Conservation (phyloP, 345 rosid species). For the Populus alba region DNA sequence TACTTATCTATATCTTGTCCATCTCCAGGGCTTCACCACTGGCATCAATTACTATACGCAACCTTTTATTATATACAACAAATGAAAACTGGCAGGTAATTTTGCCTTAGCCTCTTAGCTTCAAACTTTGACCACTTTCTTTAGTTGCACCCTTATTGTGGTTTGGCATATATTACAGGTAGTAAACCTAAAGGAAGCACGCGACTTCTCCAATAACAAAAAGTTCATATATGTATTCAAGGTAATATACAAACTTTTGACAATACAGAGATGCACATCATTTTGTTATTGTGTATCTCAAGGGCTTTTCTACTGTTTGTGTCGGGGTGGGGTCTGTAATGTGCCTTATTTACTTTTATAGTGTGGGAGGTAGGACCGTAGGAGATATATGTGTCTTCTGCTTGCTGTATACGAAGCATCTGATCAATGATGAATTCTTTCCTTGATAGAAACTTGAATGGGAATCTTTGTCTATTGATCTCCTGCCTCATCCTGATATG, state of each 20-base stretch:
- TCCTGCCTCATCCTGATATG: conserved; percentile 99
- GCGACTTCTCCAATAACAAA: conserved; percentile 74
- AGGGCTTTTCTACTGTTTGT: not conserved
- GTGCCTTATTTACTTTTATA: not conserved
- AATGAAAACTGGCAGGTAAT: conserved; percentile 95
- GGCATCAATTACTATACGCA: conserved; percentile 88
- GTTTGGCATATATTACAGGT: conserved; percentile 43
- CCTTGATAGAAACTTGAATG: conserved; percentile 89
- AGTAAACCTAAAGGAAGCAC: conserved; percentile 95
- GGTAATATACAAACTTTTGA: conserved; percentile 42
- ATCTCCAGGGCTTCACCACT: conserved; percentile 82
- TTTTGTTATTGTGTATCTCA: not conserved
- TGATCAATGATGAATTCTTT: conserved; percentile 35
- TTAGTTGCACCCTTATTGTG: conserved; percentile 2
- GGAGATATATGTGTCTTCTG: not conserved
- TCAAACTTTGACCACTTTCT: conserved; percentile 5
- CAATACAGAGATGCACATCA: not conserved
- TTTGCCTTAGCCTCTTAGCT: conserved; percentile 2
- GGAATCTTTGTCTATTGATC: conserved; percentile 95
- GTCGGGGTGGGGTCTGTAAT: not conserved
- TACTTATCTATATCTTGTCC: conserved; percentile 4
- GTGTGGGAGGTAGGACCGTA: not conserved
- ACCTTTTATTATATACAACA: conserved; percentile 76
- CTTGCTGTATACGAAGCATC: not conserved
- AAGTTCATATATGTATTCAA: conserved; percentile 86